Base-by-base conservation (phyloP, 108 stramenopile genomes). In the Cafeteria roenbergensis region DNA sequence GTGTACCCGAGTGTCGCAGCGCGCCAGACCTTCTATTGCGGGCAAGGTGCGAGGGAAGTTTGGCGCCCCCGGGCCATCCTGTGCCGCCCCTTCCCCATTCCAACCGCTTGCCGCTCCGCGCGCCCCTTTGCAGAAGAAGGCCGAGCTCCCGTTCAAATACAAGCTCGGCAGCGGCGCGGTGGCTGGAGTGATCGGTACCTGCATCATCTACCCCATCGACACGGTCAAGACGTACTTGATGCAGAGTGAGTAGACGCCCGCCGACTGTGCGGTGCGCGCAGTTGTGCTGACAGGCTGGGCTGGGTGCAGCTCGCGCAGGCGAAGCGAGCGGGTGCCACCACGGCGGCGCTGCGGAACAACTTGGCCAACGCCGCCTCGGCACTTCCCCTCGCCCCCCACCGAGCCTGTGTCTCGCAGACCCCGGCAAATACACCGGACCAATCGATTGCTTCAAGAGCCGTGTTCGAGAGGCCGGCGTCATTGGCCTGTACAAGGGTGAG, bases 211-310 rank as follows among this genome's bases (percentile, higher is more conserved):
- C 50, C 89, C 89, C 24, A 73, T 90, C 30, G 89, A 90, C 68
- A 85, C 84, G 17, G 81, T 88, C 61, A 90, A 90, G 70, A 90
- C 89, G n/a, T 48, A 87, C n/a, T 81, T 90, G 69, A n/a, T n/a
- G n/a, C 86, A 88, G 57, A 37, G 63, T 62, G 31, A 68, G 25
- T 53, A 62, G 60, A 0, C 52, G 27, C 63, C 26, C 38, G 8
- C 17, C 1, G 26, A 30, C 22, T 22, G 17, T 50, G 17, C 29
- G 6, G 32, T 28, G 62, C 25, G 53, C 27, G 63, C 51, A 63
- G 58, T 53, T 6, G 22, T 66, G 31, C 34, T 25, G 22, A 48
- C 57, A 33, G 6, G 29, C 14, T 58, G 30, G 35, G 14, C 38
- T 70, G 62, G 6, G n/a, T 33, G 56, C 56, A 61, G 59, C 21